Base-by-base conservation (phyloP, 148 eudicot species). In the Persicaria maculosa region DNA sequence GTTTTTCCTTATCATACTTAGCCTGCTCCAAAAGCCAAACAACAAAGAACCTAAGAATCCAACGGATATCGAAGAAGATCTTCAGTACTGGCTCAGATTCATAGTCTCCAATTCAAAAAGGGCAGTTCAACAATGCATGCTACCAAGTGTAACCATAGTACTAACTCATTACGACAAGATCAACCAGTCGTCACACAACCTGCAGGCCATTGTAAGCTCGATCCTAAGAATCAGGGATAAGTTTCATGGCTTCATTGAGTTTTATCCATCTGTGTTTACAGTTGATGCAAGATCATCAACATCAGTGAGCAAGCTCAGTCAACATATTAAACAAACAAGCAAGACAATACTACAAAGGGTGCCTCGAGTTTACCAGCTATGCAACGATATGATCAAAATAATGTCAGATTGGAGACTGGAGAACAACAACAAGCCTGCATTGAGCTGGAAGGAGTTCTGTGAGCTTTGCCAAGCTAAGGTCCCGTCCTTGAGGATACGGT, bases 201-300 rank as follows among this genome's bases (percentile, higher is more conserved):
- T 95, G 25, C 88, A 88, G 74, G 80, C 69, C 61, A 83, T 82
- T 17, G 87, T 87, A 47, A 82, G 47, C 77, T 72, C 83, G 5
- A 84, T 95, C 10, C 96, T 90, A 67, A 84, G 85, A 83, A 62
- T 86, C 46, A 81, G 84, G 84, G 92, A 92, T 50, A 88, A 84
- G 59, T 95, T 90, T 73, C 84, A 84, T 2, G 90, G 89, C 12
- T 84, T 76, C 62, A 82, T 95, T 6, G 96, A 90, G 59, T 85
- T 95, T 74, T 85, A 86, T 73, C 93, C 97, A 7, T 88, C 93
- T 47, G 90, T 92, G 16, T 95, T 95, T 68, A 95, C 97, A 55
- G 87, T 92, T 68, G 98, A 95, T 83, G 96, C 93, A 48, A 90
- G 98, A 80, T 92, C 98, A 77, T 84, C 92, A 55, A 86, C 87